Evolutionary conservation across 2,329 filamentous ascomycete species (phyloP).

Genomic region (Cladosporium sp.): DNA sequence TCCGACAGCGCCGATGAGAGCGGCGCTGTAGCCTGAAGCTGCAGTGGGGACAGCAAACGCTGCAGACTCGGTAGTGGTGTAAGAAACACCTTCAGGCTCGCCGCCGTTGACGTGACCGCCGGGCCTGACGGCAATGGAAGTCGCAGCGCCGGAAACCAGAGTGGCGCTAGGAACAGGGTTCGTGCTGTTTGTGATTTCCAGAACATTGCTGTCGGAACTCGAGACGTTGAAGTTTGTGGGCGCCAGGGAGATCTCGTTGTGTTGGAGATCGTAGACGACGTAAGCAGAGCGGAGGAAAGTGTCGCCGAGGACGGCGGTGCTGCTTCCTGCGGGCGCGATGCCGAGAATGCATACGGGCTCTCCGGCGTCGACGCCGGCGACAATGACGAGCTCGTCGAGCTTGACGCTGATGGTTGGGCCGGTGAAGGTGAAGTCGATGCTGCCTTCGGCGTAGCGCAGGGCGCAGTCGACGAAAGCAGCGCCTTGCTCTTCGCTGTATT

Average conservation of each 20-base stretch:
- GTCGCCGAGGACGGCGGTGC: slow-evolving; percentile 53
- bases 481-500: slow-evolving; percentile 38
- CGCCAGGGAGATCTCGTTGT: slow-evolving; percentile 58
- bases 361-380: slow-evolving; percentile 39
- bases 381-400: slow-evolving; percentile 54
- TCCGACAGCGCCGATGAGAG: slow-evolving; percentile 25
- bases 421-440: slow-evolving; percentile 56
- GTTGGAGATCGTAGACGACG: slow-evolving; percentile 58
- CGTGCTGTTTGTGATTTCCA: slow-evolving; percentile 51
- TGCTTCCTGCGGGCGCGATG: slow-evolving; percentile 48
- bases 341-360: slow-evolving; percentile 47
- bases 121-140: slow-evolving; percentile 40
- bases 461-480: slow-evolving; percentile 53
- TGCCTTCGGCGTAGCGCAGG: slow-evolving; percentile 44
- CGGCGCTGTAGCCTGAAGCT: slow-evolving; percentile 22
- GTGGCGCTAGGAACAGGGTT: slow-evolving; percentile 51
- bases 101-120: slow-evolving; percentile 37
- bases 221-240: slow-evolving; percentile 59
- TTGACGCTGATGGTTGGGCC: slow-evolving; percentile 51
- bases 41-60: slow-evolving; percentile 23
- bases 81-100: background rate
- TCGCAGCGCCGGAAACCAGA: slow-evolving; percentile 48
- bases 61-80: slow-evolving; percentile 15
- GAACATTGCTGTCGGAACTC: slow-evolving; percentile 38
- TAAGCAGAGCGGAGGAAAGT: slow-evolving; percentile 61